These are phyloP conservation scores for Neurospora sp. DNA, from an alignment of 495 filamentous ascomycete genomes.

Conservation along the genomic window DNA sequence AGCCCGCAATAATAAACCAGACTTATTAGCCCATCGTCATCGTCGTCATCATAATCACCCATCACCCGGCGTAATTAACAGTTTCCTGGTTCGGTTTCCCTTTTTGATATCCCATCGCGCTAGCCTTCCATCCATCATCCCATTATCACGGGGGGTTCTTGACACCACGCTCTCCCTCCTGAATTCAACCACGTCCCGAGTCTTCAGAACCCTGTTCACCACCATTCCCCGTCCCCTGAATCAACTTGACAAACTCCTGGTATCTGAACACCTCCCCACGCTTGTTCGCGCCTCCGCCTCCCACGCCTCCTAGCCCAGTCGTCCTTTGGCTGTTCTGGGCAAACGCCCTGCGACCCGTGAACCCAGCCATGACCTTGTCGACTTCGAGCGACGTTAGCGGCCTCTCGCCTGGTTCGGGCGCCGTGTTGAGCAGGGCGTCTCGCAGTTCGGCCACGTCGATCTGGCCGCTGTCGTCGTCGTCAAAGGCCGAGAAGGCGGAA, in stretches of 20 bases:
- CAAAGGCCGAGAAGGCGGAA: constrained; percentile 87
- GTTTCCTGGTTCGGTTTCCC: neutral
- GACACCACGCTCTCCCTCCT: constrained; percentile 2
- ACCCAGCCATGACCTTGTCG: constrained; percentile 72
- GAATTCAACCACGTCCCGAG: neutral
- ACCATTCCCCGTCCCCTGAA: constrained; percentile 30
- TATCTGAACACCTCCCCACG: constrained; percentile 70
- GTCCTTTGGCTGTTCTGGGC: constrained; percentile 33
- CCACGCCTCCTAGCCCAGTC: neutral
- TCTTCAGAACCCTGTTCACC: constrained; percentile 26
- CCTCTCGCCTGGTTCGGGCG: constrained; percentile 59
- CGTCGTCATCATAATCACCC: neutral
- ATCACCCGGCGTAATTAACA: neutral
- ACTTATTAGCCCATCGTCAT: neutral
- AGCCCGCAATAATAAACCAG: neutral
- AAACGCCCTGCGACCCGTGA: constrained; percentile 73
- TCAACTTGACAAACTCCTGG: constrained; percentile 62
- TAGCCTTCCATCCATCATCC: neutral
- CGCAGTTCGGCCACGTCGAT: constrained; percentile 74
- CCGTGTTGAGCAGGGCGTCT: constrained; percentile 72
- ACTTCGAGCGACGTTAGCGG: constrained; percentile 65
- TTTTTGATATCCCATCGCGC: neutral
- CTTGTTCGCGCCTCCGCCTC: constrained; percentile 31
- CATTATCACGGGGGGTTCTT: neutral
- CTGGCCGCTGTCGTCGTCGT: constrained; percentile 90